Percentiles rank a stretch among this genome's conserved stretches.
Conservation (phyloP, 306 rosid genomes). For the Erythrophleum fordii region DNA sequence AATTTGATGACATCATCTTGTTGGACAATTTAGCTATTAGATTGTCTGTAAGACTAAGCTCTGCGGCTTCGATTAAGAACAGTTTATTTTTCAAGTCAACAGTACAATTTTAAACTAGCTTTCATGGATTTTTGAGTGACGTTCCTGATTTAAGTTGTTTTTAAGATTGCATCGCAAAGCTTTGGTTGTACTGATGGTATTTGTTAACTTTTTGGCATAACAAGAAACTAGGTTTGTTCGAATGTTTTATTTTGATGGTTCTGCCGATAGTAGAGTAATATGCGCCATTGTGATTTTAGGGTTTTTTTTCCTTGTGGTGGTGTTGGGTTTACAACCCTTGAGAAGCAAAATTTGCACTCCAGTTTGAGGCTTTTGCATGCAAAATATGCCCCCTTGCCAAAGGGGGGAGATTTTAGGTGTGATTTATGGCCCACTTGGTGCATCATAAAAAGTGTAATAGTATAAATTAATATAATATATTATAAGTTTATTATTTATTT, state of each 20-base stretch:
- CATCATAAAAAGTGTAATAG: too few species aligned
- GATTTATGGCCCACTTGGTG: too few species aligned
- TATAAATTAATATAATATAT: too few species aligned
- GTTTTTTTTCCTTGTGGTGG: too few species aligned
- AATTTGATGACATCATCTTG: neutral
- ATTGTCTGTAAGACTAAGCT: constrained; percentile 1
- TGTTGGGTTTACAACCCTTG: too few species aligned
- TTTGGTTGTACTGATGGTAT: neutral
- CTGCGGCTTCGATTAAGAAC: neutral
- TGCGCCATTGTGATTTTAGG: neutral
- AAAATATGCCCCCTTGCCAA: too few species aligned
- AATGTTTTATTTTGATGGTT: neutral
- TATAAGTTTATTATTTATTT: too few species aligned
- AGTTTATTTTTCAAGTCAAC: neutral
- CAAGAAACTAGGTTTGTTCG: neutral
- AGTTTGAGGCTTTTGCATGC: too few species aligned
- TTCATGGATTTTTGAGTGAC: neutral
- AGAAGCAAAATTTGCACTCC: too few species aligned
- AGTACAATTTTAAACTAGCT: constrained; percentile 16
- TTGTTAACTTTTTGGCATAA: neutral
- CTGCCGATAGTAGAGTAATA: neutral
- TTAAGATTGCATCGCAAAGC: neutral
- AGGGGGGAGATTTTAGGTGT: too few species aligned
- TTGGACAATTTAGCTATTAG: neutral
- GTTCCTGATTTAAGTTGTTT: neutral